Evolutionary conservation across 176 grass and related monocot species (phyloP).

Genomic region (Oryza brachyantha): DNA sequence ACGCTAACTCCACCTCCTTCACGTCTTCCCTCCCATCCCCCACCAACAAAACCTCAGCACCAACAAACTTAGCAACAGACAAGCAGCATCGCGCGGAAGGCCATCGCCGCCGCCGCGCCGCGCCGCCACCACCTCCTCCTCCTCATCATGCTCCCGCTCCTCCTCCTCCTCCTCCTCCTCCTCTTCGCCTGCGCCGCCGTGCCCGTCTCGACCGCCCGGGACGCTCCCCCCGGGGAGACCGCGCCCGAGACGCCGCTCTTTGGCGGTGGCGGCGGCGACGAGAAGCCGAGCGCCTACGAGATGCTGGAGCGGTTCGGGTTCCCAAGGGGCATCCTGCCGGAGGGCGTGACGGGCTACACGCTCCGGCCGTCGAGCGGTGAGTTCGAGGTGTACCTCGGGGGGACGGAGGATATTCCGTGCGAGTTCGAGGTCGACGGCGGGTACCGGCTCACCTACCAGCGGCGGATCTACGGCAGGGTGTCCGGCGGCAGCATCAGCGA

Average conservation of each 20-base stretch:
- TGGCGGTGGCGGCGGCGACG: not conserved
- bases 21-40: not conserved
- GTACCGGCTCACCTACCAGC: slow-evolving; percentile 48
- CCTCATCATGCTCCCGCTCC: not conserved
- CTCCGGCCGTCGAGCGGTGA: slow-evolving; percentile 37
- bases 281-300: slow-evolving; percentile 52
- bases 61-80: not conserved
- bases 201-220: not conserved
- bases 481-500: slow-evolving; percentile 28
- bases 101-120: not conserved
- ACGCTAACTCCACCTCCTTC: not conserved
- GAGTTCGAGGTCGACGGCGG: slow-evolving; percentile 49
- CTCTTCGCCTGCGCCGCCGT: not conserved
- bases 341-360: slow-evolving; percentile 46
- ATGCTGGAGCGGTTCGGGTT: slow-evolving; percentile 61
- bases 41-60: not conserved
- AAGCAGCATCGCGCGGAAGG: not conserved
- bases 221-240: not conserved
- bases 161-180: not conserved
- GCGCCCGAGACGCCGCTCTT: not conserved
- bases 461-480: slow-evolving; percentile 41
- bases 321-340: slow-evolving; percentile 58
- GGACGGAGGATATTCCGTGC: slow-evolving; percentile 43
- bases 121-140: not conserved
- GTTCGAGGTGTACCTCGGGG: slow-evolving; percentile 46